Conservation (phyloP, 179 eudicot genomes). For the Nepenthes alata region DNA sequence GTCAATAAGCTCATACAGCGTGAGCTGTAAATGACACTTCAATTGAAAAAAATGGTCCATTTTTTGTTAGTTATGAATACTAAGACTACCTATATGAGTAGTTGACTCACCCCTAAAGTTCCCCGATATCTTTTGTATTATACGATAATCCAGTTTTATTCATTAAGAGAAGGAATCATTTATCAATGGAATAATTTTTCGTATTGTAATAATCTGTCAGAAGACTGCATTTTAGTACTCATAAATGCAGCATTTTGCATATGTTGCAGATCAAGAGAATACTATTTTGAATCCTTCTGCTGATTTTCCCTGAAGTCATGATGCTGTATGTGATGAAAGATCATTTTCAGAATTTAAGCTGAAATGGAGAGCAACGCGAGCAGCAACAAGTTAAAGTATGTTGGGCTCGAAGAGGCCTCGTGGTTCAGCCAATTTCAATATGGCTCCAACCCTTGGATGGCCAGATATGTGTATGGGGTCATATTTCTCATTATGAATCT, state of each 20-base stretch:
- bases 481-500: conserved; percentile 64
- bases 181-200: neutral
- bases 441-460: conserved; percentile 89
- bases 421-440: conserved; percentile 57
- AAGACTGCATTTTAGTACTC: too few relatives aligned
- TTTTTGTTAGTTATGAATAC: too few relatives aligned
- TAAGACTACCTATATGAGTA: too few relatives aligned
- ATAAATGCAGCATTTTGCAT: neutral
- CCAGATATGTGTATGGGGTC: conserved; percentile 70
- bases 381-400: conserved; percentile 29
- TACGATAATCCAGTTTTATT: neutral
- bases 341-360: neutral
- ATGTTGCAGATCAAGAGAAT: neutral
- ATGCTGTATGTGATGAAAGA: neutral
- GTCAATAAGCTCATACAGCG: too few relatives aligned
- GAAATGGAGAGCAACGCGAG: conserved; percentile 14
- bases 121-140: too few relatives aligned
- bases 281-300: neutral
- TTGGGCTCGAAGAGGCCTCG: conserved; percentile 40
- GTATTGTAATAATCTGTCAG: neutral
- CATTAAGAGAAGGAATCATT: neutral
- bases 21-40: too few relatives aligned
- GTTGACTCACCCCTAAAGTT: too few relatives aligned
- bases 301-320: neutral
- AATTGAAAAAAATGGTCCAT: too few relatives aligned